A percentile compares a stretch with the other conserved stretches of the same genome.
Conservation (phyloP, 768 basidiomycete species). For the Mycena capillaripes region DNA sequence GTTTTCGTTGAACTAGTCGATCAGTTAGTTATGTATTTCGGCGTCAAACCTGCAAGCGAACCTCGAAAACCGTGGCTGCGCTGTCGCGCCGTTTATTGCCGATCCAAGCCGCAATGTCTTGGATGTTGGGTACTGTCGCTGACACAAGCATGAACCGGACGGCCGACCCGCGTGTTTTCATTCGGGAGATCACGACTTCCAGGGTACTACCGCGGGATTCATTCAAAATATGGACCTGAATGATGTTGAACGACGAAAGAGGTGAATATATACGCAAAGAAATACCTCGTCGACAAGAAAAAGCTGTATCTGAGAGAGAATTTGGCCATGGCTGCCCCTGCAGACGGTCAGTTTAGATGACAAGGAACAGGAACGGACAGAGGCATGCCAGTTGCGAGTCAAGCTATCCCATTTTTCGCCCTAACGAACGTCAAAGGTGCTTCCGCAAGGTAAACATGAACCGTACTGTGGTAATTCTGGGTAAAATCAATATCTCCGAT, state of each 20-base stretch:
- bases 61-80: slow-evolving; percentile 80
- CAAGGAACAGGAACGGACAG: not conserved
- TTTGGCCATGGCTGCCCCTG: slow-evolving; percentile 75
- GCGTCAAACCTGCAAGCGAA: slow-evolving; percentile 40
- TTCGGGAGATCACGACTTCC: slow-evolving; percentile 94
- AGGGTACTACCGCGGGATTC: slow-evolving; percentile 93
- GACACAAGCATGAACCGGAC: slow-evolving; percentile 93
- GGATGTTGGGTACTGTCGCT: slow-evolving; percentile 94
- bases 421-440: slow-evolving; percentile 50
- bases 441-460: not conserved
- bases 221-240: slow-evolving; percentile 91
- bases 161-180: slow-evolving; percentile 80
- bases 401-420: slow-evolving; percentile 98
- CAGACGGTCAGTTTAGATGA: slow-evolving; percentile 2
- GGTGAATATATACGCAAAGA: not conserved
- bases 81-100: slow-evolving; percentile 56
- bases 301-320: slow-evolving; percentile 79
- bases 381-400: slow-evolving; percentile 82
- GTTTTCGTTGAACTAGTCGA: slow-evolving; percentile 88
- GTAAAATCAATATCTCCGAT: slow-evolving; percentile 16
- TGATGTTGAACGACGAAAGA: not conserved
- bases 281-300: slow-evolving; percentile 93
- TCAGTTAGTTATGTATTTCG: not conserved
- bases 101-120: slow-evolving; percentile 93
- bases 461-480: slow-evolving; percentile 83